Evolutionary conservation across 192 early-diverging fungal genomes (phyloP).

Genomic region (Backusella macrospora): DNA sequence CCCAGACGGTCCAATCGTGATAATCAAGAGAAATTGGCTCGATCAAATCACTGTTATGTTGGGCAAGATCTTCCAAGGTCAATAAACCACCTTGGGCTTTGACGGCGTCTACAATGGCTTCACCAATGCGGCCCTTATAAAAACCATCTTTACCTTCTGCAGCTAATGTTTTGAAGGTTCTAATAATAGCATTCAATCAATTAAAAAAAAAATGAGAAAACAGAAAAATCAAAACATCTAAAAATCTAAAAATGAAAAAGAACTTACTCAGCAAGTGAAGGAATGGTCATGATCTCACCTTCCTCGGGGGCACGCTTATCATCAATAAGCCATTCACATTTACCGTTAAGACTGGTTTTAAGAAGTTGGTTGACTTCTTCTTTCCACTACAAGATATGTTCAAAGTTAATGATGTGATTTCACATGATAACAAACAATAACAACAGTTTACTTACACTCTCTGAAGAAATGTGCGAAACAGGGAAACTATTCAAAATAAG

Average conservation of each 20-base stretch:
- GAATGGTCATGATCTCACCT: slow-evolving; percentile 66
- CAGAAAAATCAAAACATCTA: too few relatives aligned
- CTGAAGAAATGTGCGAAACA: slow-evolving; percentile 37
- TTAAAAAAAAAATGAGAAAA: neutral
- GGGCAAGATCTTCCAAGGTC: slow-evolving; percentile 64
- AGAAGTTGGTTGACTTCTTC: slow-evolving; percentile 19
- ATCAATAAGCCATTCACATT: slow-evolving; percentile 54
- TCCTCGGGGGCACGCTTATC: slow-evolving; percentile 51
- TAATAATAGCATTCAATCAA: slow-evolving; percentile 20
- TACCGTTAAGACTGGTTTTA: slow-evolving; percentile 41
- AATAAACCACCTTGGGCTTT: slow-evolving; percentile 59
- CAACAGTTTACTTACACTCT: slow-evolving; percentile 28
- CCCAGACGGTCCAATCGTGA: slow-evolving; percentile 60
- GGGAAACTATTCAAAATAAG: slow-evolving; percentile 22
- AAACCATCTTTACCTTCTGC: slow-evolving; percentile 67
- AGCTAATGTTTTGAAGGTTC: slow-evolving; percentile 60
- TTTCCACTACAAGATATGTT: slow-evolving; percentile 42
- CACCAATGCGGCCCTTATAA: slow-evolving; percentile 69
- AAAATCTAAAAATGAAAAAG: slow-evolving; percentile 1
- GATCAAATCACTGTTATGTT: slow-evolving; percentile 54
- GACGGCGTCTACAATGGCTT: slow-evolving; percentile 65
- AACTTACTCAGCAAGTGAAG: slow-evolving; percentile 55
- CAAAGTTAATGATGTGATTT: neutral
- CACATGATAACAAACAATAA: too few relatives aligned
- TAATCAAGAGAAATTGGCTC: slow-evolving; percentile 69